Evolutionary conservation across 176 grass and related monocot genomes (phyloP), one percentile per base, ranked within the genome.

Genomic region (Microstegium vimineum): DNA sequence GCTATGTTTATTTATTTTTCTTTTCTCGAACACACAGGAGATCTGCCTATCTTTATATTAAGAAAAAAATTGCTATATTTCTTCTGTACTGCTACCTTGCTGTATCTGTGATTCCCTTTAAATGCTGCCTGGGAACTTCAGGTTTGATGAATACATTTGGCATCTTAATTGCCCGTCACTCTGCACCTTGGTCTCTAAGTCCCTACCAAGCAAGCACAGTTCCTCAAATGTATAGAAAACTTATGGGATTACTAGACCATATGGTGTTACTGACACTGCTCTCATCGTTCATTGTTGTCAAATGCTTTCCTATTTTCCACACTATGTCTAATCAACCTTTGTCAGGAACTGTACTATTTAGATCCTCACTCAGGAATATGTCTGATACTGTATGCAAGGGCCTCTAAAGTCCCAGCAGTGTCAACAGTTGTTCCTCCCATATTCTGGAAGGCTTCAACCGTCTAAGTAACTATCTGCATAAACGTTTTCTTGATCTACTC

Each of bases 61-160:
- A 49, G 14, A 49, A 49, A n/a, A 56, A 47, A 28, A 71, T 68
- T 75, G 28, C 36, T 83, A 36, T 84, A 25, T 80, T 66, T 86
- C 5, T 76, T 81, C 52, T 71, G 63, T 85, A 46, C 63, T 80
- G n/a, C 16, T 80, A 67, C 12, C 60, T 74, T 74, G 31, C 32
- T 32, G 6, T 54, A 34, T 85, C 62, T 84, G 46, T 35, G 38
- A 70, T 13, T 62, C 10, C 41, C 33, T 71, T 83, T 6, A 84
- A 45, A 71, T 66, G 35, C 14, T 79, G 45, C 72, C 6, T 79
- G 15, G 38, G 57, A 69, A 26, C 28, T 72, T 25, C 57, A 46
- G 41, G 20, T 83, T 56, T 66, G 22, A 36, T 72, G 26, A 66
- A 84, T 67, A 35, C 2, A 59, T 60, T 79, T 67, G 10, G 3